These are phyloP conservation scores for Cantharellus cinnabarinus DNA, from an alignment of 768 basidiomycete species.

Conservation along the genomic window DNA sequence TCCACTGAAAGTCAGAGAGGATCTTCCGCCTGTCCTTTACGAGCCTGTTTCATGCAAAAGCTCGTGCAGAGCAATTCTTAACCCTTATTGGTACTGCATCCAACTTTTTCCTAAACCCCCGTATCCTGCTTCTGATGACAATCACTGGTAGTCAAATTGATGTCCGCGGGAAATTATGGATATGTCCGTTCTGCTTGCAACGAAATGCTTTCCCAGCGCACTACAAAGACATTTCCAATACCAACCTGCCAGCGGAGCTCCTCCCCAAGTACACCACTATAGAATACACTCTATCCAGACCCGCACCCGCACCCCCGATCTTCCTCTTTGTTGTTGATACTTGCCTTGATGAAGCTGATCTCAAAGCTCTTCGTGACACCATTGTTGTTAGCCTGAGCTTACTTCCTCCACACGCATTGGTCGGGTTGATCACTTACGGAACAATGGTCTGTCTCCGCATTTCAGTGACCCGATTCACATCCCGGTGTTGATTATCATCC, in stretches of 20 bases:
- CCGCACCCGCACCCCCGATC: conserved; percentile 81
- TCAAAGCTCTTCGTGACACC: conserved; percentile 89
- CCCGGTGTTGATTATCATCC: not conserved
- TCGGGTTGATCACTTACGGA: conserved; percentile 89
- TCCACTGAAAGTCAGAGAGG: conserved; percentile 81
- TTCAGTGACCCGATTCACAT: not conserved
- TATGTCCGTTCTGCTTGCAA: conserved; percentile 94
- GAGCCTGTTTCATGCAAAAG: conserved; percentile 98
- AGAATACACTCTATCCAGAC: conserved; percentile 92
- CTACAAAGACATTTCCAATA: conserved; percentile 96
- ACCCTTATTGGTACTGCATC: conserved; percentile 68
- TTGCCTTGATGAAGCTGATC: conserved; percentile 85
- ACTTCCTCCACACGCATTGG: conserved; percentile 83
- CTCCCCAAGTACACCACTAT: conserved; percentile 98
- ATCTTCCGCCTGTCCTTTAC: conserved; percentile 88
- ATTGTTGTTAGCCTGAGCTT: conserved; percentile 82
- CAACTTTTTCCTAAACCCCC: conserved; percentile 1
- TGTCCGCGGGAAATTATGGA: conserved; percentile 97
- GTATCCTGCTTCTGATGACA: conserved; percentile 5
- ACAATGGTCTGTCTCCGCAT: conserved; percentile 55
- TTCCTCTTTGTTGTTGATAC: conserved; percentile 97
- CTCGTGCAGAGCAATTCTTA: conserved; percentile 90
- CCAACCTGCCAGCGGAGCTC: conserved; percentile 89
- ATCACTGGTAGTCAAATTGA: conserved; percentile 67
- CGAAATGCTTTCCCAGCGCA: conserved; percentile 96